phyloP scores from a whole-genome alignment of 192 early-diverging fungal species.

The Linnemannia zychae region DNA sequence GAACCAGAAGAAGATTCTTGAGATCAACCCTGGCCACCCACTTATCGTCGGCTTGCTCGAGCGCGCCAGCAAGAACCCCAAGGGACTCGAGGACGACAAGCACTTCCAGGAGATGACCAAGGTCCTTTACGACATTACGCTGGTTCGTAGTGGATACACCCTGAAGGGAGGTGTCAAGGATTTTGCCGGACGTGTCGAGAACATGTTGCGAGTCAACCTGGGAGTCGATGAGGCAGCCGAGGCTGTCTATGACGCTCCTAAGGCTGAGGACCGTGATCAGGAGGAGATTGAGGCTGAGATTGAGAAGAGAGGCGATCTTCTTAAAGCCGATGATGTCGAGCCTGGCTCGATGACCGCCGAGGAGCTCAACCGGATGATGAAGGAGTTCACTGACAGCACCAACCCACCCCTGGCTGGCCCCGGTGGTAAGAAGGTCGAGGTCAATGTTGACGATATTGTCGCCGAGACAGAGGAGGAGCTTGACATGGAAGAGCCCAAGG shows the following conservation, averaged over 20 bases:
- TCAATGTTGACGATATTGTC: conserved; percentile 55
- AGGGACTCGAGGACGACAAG: conserved; percentile 53
- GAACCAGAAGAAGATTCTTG: conserved; percentile 75
- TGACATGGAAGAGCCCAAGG: conserved; percentile 40
- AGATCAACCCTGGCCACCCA: conserved; percentile 79
- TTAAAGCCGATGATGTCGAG: conserved; percentile 37
- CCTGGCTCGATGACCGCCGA: conserved; percentile 43
- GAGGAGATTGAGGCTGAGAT: conserved; percentile 50
- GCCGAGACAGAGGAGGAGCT: conserved; percentile 50
- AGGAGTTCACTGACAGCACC: conserved; percentile 52
- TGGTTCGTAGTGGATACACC: conserved; percentile 72
- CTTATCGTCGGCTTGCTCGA: conserved; percentile 68
- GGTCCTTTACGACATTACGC: conserved; percentile 75
- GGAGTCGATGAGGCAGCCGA: conserved; percentile 61
- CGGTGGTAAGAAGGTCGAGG: conserved; percentile 38
- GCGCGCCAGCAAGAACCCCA: conserved; percentile 59
- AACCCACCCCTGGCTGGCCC: conserved; percentile 33
- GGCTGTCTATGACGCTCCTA: conserved; percentile 50
- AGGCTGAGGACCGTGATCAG: conserved; percentile 49
- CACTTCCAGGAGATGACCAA: conserved; percentile 63
- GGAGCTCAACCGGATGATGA: conserved; percentile 51
- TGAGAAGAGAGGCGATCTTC: conserved; percentile 43
- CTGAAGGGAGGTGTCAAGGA: conserved; percentile 65
- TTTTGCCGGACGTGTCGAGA: conserved; percentile 69
- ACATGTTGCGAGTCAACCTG: conserved; percentile 64